Percentiles rank a stretch among this genome's conserved stretches.
Conservation (phyloP, 306 rosid species). For the Abrus pulchellus region DNA sequence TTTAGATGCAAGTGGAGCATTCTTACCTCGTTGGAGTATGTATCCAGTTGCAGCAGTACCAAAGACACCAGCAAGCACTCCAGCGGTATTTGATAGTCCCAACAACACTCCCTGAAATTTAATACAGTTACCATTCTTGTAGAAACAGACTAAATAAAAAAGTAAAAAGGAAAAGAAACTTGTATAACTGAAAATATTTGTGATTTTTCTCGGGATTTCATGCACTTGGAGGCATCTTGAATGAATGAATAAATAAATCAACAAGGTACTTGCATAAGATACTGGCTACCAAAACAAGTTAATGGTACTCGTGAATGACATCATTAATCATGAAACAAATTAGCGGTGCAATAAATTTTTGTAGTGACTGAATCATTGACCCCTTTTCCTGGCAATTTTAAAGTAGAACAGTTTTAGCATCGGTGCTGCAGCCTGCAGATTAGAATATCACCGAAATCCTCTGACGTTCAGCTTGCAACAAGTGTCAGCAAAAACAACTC, state of each 20-base stretch:
- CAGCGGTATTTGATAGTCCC: constrained; percentile 94
- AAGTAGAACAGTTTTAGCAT: constrained; percentile 2
- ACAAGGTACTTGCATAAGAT: background rate
- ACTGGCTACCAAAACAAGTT: background rate
- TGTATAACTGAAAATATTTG: constrained; percentile 1
- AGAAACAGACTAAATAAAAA: constrained; percentile 7
- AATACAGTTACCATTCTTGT: constrained; percentile 39
- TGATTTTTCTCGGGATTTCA: background rate
- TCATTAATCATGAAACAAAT: constrained; percentile 26
- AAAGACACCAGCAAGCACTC: constrained; percentile 95
- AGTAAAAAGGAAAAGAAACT: constrained; percentile 9
- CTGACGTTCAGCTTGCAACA: background rate
- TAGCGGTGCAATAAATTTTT: constrained; percentile 28
- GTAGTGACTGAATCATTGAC: constrained; percentile 9
- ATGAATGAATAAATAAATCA: constrained; percentile 19
- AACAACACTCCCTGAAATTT: constrained; percentile 84
- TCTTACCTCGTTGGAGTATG: constrained; percentile 87
- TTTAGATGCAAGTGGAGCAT: constrained; percentile 1
- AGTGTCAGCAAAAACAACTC: constrained; percentile 30
- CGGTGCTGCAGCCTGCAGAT: background rate
- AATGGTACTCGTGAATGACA: constrained; percentile 4
- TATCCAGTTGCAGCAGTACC: constrained; percentile 97
- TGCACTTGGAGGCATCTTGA: background rate
- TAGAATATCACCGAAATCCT: background rate
- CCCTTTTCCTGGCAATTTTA: background rate